A percentile compares a stretch with the other conserved stretches of the same genome.
Conservation (phyloP, 768 basidiomycete genomes). For the Mycena kentingensis region DNA sequence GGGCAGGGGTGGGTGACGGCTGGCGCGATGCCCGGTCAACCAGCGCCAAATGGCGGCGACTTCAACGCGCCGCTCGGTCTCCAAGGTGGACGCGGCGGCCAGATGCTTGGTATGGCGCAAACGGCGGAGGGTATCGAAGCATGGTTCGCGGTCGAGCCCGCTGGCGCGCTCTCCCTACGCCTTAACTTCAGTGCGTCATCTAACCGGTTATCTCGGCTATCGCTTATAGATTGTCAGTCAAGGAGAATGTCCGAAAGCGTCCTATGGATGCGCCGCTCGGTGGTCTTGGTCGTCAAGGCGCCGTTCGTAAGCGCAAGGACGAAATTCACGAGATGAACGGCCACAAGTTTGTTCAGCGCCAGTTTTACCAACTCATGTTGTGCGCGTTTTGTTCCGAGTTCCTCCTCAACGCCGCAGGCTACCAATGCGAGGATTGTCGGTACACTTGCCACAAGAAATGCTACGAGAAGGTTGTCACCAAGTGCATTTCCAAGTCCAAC, state of each 20-base stretch:
- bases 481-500: slow-evolving; percentile 97
- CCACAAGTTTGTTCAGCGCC: slow-evolving; percentile 94
- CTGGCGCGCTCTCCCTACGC: slow-evolving; percentile 85
- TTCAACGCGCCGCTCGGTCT: slow-evolving; percentile 53
- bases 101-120: slow-evolving; percentile 37
- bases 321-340: slow-evolving; percentile 99
- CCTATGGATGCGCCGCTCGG: slow-evolving; percentile 85
- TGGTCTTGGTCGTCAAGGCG: slow-evolving; percentile 96
- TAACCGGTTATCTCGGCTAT: slow-evolving; percentile 10
- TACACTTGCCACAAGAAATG: slow-evolving; percentile 99
- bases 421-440: slow-evolving; percentile 98
- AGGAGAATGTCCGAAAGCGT: slow-evolving; percentile 95
- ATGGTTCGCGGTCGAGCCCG: slow-evolving; percentile 97
- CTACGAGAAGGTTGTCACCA: slow-evolving; percentile 97
- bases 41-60: slow-evolving; percentile 40
- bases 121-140: slow-evolving; percentile 84
- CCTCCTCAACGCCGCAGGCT: slow-evolving; percentile 94
- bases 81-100: slow-evolving; percentile 45
- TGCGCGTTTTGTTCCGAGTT: slow-evolving; percentile 99
- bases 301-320: slow-evolving; percentile 95
- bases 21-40: slow-evolving; percentile 76
- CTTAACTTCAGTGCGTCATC: slow-evolving; percentile 74
- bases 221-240: slow-evolving; percentile 59
- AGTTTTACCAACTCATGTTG: slow-evolving; percentile 98
- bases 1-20: slow-evolving; percentile 97